Evolutionary conservation across 306 rosid genomes (phyloP).

Genomic region (Vigna hirtella): DNA sequence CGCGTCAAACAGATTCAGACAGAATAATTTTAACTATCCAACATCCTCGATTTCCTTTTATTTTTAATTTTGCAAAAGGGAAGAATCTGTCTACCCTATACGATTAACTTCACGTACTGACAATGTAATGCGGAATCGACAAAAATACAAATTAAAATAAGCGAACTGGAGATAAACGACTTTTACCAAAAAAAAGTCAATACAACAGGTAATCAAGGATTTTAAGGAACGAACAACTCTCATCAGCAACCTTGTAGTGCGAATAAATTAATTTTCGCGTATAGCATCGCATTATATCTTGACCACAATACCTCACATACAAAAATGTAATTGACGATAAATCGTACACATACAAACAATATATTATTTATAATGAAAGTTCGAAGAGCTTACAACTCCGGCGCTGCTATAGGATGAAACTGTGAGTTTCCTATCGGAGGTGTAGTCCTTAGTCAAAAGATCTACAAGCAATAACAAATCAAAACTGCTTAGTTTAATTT

Average conservation of each 20-base stretch:
- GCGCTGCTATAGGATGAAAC: conserved; percentile 71
- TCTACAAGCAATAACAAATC: conserved; percentile 56
- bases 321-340: background rate
- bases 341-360: background rate
- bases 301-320: conserved; percentile 1
- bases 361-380: conserved; percentile 25
- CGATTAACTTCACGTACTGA: conserved; percentile 8
- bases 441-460: conserved; percentile 85
- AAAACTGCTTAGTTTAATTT: conserved; percentile 1
- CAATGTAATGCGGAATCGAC: background rate
- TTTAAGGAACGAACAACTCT: background rate
- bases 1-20: background rate
- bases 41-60: conserved; percentile 4
- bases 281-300: conserved; percentile 26
- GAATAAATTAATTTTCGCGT: background rate
- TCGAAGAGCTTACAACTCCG: conserved; percentile 71
- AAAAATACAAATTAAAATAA: background rate
- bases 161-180: background rate
- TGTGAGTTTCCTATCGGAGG: conserved; percentile 80
- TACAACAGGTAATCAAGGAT: background rate
- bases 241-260: conserved; percentile 8
- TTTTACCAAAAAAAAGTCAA: conserved; percentile 13
- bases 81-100: background rate
- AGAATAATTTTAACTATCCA: background rate
- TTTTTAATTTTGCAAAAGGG: conserved; percentile 5